A percentile compares a stretch with the other conserved stretches of the same genome.
Evolutionary conservation across 2,329 filamentous ascomycete genomes (phyloP).

Genomic region (Aspergillus niger): DNA sequence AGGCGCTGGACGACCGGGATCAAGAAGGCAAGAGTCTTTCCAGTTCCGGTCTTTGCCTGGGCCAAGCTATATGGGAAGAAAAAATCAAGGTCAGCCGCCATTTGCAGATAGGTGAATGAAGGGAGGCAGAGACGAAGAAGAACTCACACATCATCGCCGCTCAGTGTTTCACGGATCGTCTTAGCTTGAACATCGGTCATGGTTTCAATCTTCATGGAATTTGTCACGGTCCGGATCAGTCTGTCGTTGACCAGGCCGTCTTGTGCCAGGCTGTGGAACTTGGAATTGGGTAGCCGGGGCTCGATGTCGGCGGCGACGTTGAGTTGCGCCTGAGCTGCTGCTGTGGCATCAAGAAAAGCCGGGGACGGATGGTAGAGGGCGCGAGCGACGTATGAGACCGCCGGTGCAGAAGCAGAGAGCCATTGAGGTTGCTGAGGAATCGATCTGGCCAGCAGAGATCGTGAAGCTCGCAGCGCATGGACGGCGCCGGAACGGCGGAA

Average conservation of each 20-base stretch:
- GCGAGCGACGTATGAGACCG: slow-evolving; percentile 23
- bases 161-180: slow-evolving; percentile 78
- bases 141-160: slow-evolving; percentile 78
- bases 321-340: too few relatives aligned
- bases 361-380: slow-evolving; percentile 36
- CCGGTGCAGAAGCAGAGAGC: slow-evolving; percentile 24
- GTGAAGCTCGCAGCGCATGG: slow-evolving; percentile 39
- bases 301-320: slow-evolving; percentile 21
- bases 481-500: slow-evolving; percentile 42
- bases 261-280: slow-evolving; percentile 25
- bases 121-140: background rate
- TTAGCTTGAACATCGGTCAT: slow-evolving; percentile 93
- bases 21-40: slow-evolving; percentile 93
- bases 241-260: slow-evolving; percentile 59
- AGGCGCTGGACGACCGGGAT: slow-evolving; percentile 82
- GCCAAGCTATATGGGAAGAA: slow-evolving; percentile 63
- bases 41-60: slow-evolving; percentile 94
- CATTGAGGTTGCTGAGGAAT: slow-evolving; percentile 33
- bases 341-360: slow-evolving; percentile 27
- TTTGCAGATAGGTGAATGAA: background rate
- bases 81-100: slow-evolving; percentile 23
- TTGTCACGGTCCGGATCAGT: slow-evolving; percentile 68
- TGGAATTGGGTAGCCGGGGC: slow-evolving; percentile 14
- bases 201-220: slow-evolving; percentile 71
- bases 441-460: slow-evolving; percentile 30